Evolutionary conservation across 805 yeast genomes (phyloP).

Genomic region (Candida methanosorbosa): DNA sequence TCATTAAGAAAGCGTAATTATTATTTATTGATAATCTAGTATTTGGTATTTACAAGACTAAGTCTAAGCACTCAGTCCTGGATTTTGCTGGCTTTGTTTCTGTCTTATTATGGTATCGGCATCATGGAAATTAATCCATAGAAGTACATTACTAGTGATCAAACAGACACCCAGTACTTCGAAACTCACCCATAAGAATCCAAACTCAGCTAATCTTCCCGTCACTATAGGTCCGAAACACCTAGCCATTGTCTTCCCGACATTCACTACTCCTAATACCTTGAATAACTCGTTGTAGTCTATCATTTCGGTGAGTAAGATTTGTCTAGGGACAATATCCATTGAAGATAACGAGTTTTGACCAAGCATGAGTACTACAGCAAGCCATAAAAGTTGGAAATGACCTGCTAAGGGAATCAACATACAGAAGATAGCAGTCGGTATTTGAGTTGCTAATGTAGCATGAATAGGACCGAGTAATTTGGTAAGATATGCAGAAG

Average conservation of each 20-base stretch:
- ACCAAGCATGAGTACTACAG: conserved; percentile 42
- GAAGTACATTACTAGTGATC: conserved; percentile 37
- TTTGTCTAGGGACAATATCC: conserved; percentile 91
- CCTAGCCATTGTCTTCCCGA: conserved; percentile 79
- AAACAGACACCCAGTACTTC: conserved; percentile 42
- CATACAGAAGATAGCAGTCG: conserved; percentile 61
- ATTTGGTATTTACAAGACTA: no score
- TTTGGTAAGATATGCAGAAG: conserved; percentile 65
- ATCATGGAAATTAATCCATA: conserved; percentile 38
- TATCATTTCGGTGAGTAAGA: conserved; percentile 62
- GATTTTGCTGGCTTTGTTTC: no score
- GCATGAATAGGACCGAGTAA: conserved; percentile 72
- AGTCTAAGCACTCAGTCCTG: no score
- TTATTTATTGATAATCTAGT: no score
- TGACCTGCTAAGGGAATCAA: conserved; percentile 38
- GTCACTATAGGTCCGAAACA: conserved; percentile 76
- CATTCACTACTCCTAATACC: conserved; percentile 80
- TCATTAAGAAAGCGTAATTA: no score
- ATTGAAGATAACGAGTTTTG: conserved; percentile 64
- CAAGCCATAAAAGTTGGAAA: conserved; percentile 21
- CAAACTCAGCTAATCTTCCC: conserved; percentile 56
- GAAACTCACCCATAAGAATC: conserved; percentile 40
- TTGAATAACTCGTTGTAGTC: conserved; percentile 55
- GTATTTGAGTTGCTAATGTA: conserved; percentile 64
- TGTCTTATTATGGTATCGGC: no score